These are phyloP conservation scores for Dothideomycetidae sp. DNA, from an alignment of 2,329 filamentous ascomycete species.

Conservation along the genomic window DNA sequence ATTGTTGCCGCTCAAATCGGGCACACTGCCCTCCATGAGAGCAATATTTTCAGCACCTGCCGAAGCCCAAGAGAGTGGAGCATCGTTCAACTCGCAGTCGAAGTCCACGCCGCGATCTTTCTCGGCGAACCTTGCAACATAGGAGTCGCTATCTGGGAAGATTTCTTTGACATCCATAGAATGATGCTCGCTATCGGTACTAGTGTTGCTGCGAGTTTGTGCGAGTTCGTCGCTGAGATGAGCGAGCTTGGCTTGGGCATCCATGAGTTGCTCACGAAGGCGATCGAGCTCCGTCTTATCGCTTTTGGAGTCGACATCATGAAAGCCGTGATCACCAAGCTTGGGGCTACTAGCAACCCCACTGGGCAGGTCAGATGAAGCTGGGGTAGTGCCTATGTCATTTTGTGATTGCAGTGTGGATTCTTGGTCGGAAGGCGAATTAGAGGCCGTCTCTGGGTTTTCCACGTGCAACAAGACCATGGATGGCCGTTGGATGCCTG, in stretches of 20 bases:
- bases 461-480: no score
- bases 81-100: background rate
- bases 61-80: background rate
- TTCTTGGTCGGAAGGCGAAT: no score
- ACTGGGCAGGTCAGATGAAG: no score
- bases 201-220: background rate
- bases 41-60: background rate
- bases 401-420: no score
- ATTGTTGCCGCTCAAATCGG: slow-evolving; percentile 1
- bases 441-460: no score
- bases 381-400: no score
- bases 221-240: background rate
- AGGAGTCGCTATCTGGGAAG: background rate
- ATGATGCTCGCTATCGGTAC: no score
- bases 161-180: background rate
- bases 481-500: no score
- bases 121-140: background rate
- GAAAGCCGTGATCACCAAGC: no score
- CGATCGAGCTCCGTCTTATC: background rate
- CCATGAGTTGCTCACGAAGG: background rate
- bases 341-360: no score
- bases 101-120: background rate
- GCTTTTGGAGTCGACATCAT: no score
- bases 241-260: background rate
- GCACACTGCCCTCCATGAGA: slow-evolving; percentile 5